Base-by-base conservation (phyloP, 139 green algal species). In the Micractinium sp. region DNA sequence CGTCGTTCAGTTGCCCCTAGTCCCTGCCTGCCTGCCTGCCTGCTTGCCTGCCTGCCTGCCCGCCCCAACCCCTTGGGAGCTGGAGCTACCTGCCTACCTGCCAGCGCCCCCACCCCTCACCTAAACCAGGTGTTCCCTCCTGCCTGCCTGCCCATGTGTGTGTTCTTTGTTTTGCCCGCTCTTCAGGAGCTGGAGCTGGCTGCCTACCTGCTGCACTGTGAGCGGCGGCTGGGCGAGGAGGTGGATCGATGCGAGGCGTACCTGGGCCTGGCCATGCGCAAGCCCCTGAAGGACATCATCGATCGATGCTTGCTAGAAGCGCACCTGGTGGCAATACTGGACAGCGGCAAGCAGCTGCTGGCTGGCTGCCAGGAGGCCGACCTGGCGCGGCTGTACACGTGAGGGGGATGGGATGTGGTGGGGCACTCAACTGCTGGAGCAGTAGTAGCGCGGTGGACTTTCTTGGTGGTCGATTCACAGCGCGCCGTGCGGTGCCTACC, bases 211-310 rank as follows among this genome's bases (percentile, higher is more conserved):
- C 63, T 93, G 74, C 96, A 99, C 92, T 96, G 92, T 66, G 97
- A 99, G 95, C 89, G 81, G n/a, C 94, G 98, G 29, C 90, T 99
- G 63, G 61, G 77, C 5, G 96, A 99, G 92, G 98, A 99, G 94
- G 93, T 94, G 56, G 97, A 98, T 53, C 92, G 97, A 63, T 98
- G 95, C 86, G 88, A 93, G 60, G 88, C 96, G 31, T 98, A 97
- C 89, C 93, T 99, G 89, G 98, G 99, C 53, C 69, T 93, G 22
- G 67, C 53, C 41, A 99, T 96, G 25, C 92, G 95, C 31, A 93
- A 93, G 89, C 94, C 95, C 22, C 92, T 99, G 38, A 91, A 98
- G 12, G 71, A 81, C 0, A 92, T 88, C 9, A 93, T 98, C 25
- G 97, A 99, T 92, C 89, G 94, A 76, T 77, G 91, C 66, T 92